These are phyloP conservation scores for Poteriospumella lacustris DNA, from an alignment of 108 stramenopile genomes.

Conservation along the genomic window DNA sequence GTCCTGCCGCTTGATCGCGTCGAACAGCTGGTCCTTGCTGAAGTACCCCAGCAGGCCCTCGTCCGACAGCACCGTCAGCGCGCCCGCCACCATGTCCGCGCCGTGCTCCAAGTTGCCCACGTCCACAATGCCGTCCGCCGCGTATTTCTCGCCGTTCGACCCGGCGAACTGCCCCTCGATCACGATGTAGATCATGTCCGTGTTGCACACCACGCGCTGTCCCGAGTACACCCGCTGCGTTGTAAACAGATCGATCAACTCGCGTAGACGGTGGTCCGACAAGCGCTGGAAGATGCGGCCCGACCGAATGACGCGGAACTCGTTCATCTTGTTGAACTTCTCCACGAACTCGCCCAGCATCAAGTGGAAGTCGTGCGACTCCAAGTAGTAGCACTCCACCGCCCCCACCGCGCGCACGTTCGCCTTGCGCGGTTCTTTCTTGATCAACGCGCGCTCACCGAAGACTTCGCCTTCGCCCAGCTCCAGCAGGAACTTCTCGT, in stretches of 20 bases:
- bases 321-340: slow-evolving; percentile 20
- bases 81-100: not conserved
- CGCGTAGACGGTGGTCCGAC: not conserved
- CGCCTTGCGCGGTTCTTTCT: slow-evolving; percentile 16
- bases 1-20: not conserved
- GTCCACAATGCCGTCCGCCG: not conserved
- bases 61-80: not conserved
- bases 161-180: slow-evolving; percentile 12
- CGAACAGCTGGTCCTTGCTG: not conserved
- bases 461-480: slow-evolving; percentile 10
- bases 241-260: slow-evolving; percentile 4
- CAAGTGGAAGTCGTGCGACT: slow-evolving; percentile 10
- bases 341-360: slow-evolving; percentile 25
- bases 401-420: slow-evolving; percentile 4
- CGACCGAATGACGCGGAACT: slow-evolving; percentile 17
- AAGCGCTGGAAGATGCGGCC: not conserved
- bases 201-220: not conserved
- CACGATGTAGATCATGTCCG: not conserved
- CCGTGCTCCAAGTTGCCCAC: not conserved
- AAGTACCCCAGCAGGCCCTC: not conserved
- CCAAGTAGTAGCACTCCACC: slow-evolving; percentile 25
- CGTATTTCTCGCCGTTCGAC: not conserved
- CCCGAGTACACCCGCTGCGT: not conserved
- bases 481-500: not conserved
- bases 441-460: slow-evolving; percentile 12